These are phyloP conservation scores for Tetradesmus obliquus DNA, from an alignment of 139 green algal genomes.

Conservation along the genomic window DNA sequence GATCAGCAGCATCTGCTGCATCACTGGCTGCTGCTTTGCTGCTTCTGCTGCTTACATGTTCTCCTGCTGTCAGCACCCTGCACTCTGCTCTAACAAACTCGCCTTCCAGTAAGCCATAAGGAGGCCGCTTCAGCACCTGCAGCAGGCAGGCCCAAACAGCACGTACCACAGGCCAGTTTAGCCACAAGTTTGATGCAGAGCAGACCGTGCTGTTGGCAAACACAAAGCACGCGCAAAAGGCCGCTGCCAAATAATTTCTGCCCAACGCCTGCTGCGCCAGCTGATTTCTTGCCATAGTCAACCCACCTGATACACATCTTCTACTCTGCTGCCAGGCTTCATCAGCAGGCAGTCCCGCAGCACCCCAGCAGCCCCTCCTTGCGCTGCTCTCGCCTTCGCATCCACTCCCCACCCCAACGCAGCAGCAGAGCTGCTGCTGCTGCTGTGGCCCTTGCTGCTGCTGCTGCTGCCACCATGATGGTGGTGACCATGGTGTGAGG, in stretches of 20 bases:
- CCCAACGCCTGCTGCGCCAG: no score
- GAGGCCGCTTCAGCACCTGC: constrained; percentile 56
- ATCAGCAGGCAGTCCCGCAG: constrained; percentile 65
- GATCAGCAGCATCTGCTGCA: not conserved
- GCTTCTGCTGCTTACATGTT: constrained; percentile 26
- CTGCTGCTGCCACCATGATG: not conserved
- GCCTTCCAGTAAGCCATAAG: constrained; percentile 60
- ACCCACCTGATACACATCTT: constrained; percentile 51
- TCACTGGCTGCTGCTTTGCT: constrained; percentile 6
- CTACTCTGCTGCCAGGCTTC: constrained; percentile 54
- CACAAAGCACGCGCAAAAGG: no score
- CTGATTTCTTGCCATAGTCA: not conserved
- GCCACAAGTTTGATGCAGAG: no score
- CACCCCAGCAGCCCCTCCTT: constrained; percentile 47
- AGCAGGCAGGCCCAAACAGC: not conserved
- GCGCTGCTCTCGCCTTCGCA: constrained; percentile 56
- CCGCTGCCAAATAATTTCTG: no score
- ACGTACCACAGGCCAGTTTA: not conserved
- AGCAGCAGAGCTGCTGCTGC: constrained; percentile 25
- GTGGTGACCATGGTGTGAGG: not conserved
- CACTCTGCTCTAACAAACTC: constrained; percentile 68
- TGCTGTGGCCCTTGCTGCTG: not conserved
- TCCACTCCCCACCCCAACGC: constrained; percentile 50
- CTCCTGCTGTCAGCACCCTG: constrained; percentile 40
- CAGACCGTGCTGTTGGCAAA: no score